These are phyloP conservation scores for Tilletia setariae DNA, from an alignment of 1,284 basidiomycete species.

Conservation along the genomic window DNA sequence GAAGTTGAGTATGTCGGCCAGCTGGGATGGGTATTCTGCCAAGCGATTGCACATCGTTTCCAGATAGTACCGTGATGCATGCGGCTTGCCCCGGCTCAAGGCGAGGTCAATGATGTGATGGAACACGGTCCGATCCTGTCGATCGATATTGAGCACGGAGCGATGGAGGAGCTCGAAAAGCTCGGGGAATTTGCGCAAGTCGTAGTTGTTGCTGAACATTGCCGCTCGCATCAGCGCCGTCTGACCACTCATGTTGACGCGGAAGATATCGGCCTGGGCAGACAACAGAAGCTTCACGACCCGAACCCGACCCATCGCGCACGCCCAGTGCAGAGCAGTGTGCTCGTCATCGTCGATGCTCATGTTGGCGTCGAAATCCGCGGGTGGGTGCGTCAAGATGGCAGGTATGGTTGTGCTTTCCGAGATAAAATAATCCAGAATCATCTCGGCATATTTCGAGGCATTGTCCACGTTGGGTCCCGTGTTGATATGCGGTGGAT, in stretches of 20 bases:
- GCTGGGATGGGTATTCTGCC: slow-evolving; percentile 90
- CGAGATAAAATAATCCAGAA: slow-evolving; percentile 98
- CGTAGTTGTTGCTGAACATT: slow-evolving; percentile 99
- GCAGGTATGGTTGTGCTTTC: slow-evolving; percentile 89
- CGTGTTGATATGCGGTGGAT: background rate
- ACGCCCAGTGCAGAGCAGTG: slow-evolving; percentile 96
- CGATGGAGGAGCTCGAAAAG: slow-evolving; percentile 94
- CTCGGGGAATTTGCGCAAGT: slow-evolving; percentile 97
- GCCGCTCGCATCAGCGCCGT: slow-evolving; percentile 97
- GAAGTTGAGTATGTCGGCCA: slow-evolving; percentile 98
- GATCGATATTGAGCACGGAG: slow-evolving; percentile 97
- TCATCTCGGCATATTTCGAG: slow-evolving; percentile 78
- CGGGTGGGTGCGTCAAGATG: slow-evolving; percentile 81
- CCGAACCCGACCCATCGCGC: slow-evolving; percentile 95
- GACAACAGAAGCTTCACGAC: slow-evolving; percentile 92
- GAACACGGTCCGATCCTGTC: slow-evolving; percentile 95
- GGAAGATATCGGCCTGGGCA: slow-evolving; percentile 93
- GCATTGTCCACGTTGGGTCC: slow-evolving; percentile 15
- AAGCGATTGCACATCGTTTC: slow-evolving; percentile 87
- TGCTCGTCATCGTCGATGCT: slow-evolving; percentile 98
- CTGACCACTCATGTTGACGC: slow-evolving; percentile 93
- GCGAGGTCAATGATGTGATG: slow-evolving; percentile 99
- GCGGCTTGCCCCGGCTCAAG: slow-evolving; percentile 93
- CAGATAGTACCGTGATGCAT: slow-evolving; percentile 98
- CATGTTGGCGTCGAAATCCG: slow-evolving; percentile 92